Evolutionary conservation across 1,139 yeast species (phyloP), one percentile per base, ranked within the genome.

Genomic region (Hansenula sp.): DNA sequence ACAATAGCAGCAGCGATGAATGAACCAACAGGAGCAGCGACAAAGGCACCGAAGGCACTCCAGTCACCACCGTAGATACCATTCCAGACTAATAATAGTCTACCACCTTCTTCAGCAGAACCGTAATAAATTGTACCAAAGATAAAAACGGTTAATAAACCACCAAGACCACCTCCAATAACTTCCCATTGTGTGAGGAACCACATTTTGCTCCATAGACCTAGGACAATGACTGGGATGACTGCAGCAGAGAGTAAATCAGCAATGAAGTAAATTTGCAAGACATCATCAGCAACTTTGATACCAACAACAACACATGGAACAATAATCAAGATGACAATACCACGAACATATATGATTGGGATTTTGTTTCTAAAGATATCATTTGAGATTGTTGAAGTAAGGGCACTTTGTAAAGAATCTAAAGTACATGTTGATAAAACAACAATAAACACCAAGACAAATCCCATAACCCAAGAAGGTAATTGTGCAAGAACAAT

Each of bases 11-110:
- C 81, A 46, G 82, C 67, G 3, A 82, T 47, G 3, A 89, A 52
- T 17, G 94, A 89, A 17, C 94, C 95, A 37, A 82, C 72, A 5
- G 97, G 96, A 2, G 97, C 95, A 49, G 82, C 85, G 7, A 86
- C 94, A 64, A 89, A 89, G 1, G 97, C 96, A 25, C 95, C 97
- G 64, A 89, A 90, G 0, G 95, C 80, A 55, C 95, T 87, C 97
- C 97, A 90, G 60, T 90, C 77, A 13, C 75, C 65, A 45, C 74
- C 69, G 59, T 90, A 90, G 31, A 90, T 66, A 39, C 97, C 97
- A 50, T 87, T 78, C 77, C 85, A 77, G 44, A 89, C 71, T 43
- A 84, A 60, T 32, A 75, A 55, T 37, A 89, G 69, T 47, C 73
- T 73, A n/a, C 85, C 96, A 51, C 97, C 97, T 45, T 81, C 83